A percentile compares a stretch with the other conserved stretches of the same genome.
phyloP scores from a whole-genome alignment of 805 yeast genomes.

The Spathaspora boniae region DNA sequence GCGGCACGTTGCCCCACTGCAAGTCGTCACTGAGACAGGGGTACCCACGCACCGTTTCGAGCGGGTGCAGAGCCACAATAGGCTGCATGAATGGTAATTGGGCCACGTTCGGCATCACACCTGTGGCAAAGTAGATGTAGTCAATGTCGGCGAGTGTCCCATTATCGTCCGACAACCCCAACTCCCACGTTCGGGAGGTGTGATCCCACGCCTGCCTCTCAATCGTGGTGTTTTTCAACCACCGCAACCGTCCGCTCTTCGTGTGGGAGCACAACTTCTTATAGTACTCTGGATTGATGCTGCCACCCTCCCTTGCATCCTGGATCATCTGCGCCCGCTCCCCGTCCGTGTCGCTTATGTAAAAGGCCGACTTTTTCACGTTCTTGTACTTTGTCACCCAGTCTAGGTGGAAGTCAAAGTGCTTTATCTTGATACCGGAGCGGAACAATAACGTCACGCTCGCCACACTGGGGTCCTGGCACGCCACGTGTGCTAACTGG shows the following conservation, averaged over 20 bases:
- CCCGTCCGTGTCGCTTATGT: constrained; percentile 40
- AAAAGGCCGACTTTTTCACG: constrained; percentile 41
- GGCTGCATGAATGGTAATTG: constrained; percentile 27
- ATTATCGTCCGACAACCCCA: constrained; percentile 12
- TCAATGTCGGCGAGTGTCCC: constrained; percentile 17
- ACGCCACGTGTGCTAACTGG: constrained; percentile 39
- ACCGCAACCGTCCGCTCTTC: constrained; percentile 25
- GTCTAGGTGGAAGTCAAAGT: constrained; percentile 46
- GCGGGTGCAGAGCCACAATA: constrained; percentile 23
- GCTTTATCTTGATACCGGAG: constrained; percentile 39
- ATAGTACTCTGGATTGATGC: constrained; percentile 43
- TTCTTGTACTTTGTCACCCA: constrained; percentile 50
- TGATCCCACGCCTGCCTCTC: constrained; percentile 22
- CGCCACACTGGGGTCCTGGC: constrained; percentile 22
- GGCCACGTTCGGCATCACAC: constrained; percentile 28
- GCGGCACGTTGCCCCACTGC: constrained; percentile 39
- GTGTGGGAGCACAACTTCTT: constrained; percentile 27
- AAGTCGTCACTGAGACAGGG: constrained; percentile 44
- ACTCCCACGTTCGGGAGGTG: constrained; percentile 21
- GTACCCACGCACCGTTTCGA: constrained; percentile 31
- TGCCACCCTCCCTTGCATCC: constrained; percentile 44
- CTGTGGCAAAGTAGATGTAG: constrained; percentile 42
- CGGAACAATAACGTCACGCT: constrained; percentile 33
- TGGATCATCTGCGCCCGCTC: constrained; percentile 39
- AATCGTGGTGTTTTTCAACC: constrained; percentile 28